Evolutionary conservation across 805 yeast genomes (phyloP).

Genomic region (Yarrowia yakushimensis): DNA sequence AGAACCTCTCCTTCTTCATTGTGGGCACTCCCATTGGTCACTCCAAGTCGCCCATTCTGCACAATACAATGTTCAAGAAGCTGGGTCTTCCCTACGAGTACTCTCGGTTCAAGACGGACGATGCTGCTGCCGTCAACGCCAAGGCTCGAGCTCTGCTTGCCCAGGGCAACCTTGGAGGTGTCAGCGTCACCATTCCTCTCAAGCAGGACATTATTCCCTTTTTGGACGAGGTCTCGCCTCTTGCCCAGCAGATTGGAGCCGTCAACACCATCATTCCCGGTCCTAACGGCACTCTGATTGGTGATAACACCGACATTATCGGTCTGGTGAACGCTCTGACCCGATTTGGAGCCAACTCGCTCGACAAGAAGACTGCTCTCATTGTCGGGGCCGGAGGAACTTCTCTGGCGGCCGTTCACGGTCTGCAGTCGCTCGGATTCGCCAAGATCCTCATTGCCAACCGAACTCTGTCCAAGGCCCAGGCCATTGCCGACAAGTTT

Average conservation of each 20-base stretch:
- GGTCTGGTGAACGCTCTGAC: constrained; percentile 74
- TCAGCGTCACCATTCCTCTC: constrained; percentile 90
- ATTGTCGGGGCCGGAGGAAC: constrained; percentile 98
- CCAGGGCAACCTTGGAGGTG: constrained; percentile 69
- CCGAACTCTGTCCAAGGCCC: constrained; percentile 67
- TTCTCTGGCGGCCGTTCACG: constrained; percentile 89
- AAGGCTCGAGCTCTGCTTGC: constrained; percentile 46
- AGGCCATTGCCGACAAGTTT: constrained; percentile 57
- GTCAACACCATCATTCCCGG: constrained; percentile 75
- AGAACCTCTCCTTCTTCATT: constrained; percentile 58
- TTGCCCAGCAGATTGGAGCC: constrained; percentile 85
- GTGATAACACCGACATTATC: constrained; percentile 94
- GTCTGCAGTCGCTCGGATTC: constrained; percentile 77
- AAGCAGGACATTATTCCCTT: constrained; percentile 74
- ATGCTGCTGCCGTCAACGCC: constrained; percentile 54
- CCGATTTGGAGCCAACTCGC: constrained; percentile 50
- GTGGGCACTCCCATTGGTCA: constrained; percentile 81
- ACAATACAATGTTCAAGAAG: constrained; percentile 70
- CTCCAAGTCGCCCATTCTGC: constrained; percentile 86
- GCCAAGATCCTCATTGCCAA: constrained; percentile 70
- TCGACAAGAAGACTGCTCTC: constrained; percentile 51
- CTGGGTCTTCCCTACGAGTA: constrained; percentile 77
- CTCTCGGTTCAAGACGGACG: constrained; percentile 61
- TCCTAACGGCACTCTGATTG: constrained; percentile 49
- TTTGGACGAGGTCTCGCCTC: constrained; percentile 62